Percentiles rank a stretch among this genome's conserved stretches.
phyloP scores from a whole-genome alignment of 2,329 filamentous ascomycete species.

The Clarireedia hainanense region DNA sequence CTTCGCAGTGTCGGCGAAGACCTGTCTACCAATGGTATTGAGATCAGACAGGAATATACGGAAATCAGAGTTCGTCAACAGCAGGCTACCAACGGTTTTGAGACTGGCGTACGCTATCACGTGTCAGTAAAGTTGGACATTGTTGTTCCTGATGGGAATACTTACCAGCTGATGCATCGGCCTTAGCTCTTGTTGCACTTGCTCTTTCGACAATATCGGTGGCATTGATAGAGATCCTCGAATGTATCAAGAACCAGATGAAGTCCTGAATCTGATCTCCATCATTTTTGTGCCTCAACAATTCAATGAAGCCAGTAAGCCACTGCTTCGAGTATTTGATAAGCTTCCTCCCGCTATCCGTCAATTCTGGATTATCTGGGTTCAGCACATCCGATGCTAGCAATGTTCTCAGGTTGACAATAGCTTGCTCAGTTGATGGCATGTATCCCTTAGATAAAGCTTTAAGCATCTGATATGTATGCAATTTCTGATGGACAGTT shows the following conservation, averaged over 20 bases:
- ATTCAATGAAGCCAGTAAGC: constrained; percentile 72
- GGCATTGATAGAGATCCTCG: constrained; percentile 61
- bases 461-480: constrained; percentile 84
- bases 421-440: constrained; percentile 80
- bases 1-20: constrained; percentile 80
- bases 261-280: constrained; percentile 86
- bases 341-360: constrained; percentile 66
- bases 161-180: constrained; percentile 63
- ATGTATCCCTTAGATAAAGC: constrained; percentile 80
- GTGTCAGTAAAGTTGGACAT: constrained; percentile 19
- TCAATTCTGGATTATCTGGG: constrained; percentile 65
- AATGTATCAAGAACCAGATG: constrained; percentile 73
- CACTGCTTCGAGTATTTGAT: constrained; percentile 64
- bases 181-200: constrained; percentile 54
- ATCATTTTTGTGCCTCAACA: constrained; percentile 74
- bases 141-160: constrained; percentile 5
- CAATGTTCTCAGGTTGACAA: constrained; percentile 71
- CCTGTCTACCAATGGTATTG: constrained; percentile 68
- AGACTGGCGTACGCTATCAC: constrained; percentile 67
- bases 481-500: constrained; percentile 78
- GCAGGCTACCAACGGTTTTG: constrained; percentile 73
- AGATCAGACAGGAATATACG: constrained; percentile 77
- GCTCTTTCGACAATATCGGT: constrained; percentile 55
- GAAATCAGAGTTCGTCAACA: constrained; percentile 86
- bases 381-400: constrained; percentile 73